Percentiles rank a stretch among this genome's conserved stretches.
phyloP scores from a whole-genome alignment of 257 asterid species.

The Solanum peruvianum region DNA sequence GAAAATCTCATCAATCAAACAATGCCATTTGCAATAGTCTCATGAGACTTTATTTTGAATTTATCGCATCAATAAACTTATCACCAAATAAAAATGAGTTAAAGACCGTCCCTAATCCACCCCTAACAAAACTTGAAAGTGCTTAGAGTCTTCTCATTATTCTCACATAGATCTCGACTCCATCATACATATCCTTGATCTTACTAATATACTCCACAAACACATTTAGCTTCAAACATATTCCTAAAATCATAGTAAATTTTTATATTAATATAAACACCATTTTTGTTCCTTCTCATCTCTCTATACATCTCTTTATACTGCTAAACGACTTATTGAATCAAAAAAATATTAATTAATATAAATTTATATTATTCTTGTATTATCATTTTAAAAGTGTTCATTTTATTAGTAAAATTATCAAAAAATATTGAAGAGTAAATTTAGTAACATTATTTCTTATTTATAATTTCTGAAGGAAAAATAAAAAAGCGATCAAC shows the following conservation, averaged over 20 bases:
- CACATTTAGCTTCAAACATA: not conserved
- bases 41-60: not conserved
- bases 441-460: too few species aligned
- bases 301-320: not conserved
- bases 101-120: not conserved
- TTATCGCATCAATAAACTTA: not conserved
- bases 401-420: too few species aligned
- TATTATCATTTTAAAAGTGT: not conserved
- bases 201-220: not conserved
- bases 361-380: too few species aligned
- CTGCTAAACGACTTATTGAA: not conserved
- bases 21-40: not conserved
- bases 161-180: not conserved
- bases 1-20: not conserved
- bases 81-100: not conserved
- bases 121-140: not conserved
- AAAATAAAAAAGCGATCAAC: too few species aligned
- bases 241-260: not conserved
- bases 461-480: too few species aligned
- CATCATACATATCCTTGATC: not conserved
- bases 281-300: not conserved
- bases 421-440: too few species aligned
- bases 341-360: too few species aligned
- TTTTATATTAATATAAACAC: not conserved
- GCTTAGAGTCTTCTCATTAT: not conserved